phyloP scores from a whole-genome alignment of 2,329 filamentous ascomycete species.

The Bipolaris sorokiniana region DNA sequence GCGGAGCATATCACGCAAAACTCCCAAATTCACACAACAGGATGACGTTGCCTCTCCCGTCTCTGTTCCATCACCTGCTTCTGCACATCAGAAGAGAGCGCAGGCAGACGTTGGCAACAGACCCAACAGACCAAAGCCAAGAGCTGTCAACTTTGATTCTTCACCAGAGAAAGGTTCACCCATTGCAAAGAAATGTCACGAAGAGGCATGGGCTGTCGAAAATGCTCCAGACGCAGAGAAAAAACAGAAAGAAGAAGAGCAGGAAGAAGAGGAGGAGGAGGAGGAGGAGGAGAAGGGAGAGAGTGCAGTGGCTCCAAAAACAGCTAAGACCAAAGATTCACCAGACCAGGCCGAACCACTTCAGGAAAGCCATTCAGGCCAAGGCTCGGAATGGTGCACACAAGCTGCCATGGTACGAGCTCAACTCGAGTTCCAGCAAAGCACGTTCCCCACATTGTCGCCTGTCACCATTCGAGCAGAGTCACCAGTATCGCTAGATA shows the following conservation, averaged over 20 bases:
- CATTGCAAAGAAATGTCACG: not conserved
- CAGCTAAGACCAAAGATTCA: not conserved
- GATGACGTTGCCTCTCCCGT: not conserved
- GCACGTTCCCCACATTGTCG: slow-evolving; percentile 27
- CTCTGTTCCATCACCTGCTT: not conserved
- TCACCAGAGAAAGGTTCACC: slow-evolving; percentile 22
- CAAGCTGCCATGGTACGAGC: slow-evolving; percentile 46
- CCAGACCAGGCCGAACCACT: slow-evolving; percentile 4
- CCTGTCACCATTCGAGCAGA: slow-evolving; percentile 22
- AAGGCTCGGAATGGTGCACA: slow-evolving; percentile 41
- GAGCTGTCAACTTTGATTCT: slow-evolving; percentile 34
- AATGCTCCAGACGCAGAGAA: not conserved
- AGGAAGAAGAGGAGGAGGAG: not conserved
- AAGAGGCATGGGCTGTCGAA: not conserved
- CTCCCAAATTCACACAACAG: not conserved
- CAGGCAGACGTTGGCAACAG: slow-evolving; percentile 15
- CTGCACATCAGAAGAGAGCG: slow-evolving; percentile 4
- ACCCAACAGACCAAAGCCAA: slow-evolving; percentile 23
- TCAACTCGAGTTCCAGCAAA: slow-evolving; percentile 43
- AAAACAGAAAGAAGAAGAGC: too few species aligned
- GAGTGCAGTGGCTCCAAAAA: not conserved
- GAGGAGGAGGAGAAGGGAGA: not conserved
- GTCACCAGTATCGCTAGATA: slow-evolving; percentile 25
- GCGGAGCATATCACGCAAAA: not conserved
- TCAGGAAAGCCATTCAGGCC: slow-evolving; percentile 13